A percentile compares a stretch with the other conserved stretches of the same genome.
Conservation (phyloP, 495 filamentous ascomycete genomes). For the Margaritispora aquatica region DNA sequence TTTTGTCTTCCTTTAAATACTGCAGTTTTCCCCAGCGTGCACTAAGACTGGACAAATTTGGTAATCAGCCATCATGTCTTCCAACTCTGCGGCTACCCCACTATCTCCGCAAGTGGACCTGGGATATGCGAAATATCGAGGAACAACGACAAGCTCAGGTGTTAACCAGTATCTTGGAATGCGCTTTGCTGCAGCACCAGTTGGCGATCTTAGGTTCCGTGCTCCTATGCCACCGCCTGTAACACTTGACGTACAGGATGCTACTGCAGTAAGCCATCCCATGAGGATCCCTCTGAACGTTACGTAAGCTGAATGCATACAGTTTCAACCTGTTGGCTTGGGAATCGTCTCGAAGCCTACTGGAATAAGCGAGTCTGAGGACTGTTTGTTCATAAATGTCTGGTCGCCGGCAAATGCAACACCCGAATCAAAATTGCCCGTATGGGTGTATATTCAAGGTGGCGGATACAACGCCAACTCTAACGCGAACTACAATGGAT, state of each 20-base stretch:
- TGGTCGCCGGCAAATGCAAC: constrained; percentile 47
- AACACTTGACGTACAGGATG: constrained; percentile 3
- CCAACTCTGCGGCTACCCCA: neutral
- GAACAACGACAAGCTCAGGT: constrained; percentile 22
- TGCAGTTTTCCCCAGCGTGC: too few species aligned
- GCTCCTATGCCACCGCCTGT: constrained; percentile 30
- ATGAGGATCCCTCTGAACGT: too few species aligned
- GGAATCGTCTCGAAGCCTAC: constrained; percentile 24
- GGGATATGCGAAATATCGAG: constrained; percentile 37
- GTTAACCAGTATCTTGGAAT: constrained; percentile 39
- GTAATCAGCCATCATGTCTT: neutral
- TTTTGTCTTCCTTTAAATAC: too few species aligned
- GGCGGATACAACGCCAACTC: constrained; percentile 63
- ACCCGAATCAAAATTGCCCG: constrained; percentile 37
- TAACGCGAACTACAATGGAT: constrained; percentile 64
- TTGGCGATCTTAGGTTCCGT: constrained; percentile 44
- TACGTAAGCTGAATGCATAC: neutral
- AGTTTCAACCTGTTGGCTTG: constrained; percentile 16
- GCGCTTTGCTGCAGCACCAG: constrained; percentile 50
- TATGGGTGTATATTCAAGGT: constrained; percentile 71
- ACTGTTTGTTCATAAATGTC: constrained; percentile 71
- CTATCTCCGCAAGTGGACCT: constrained; percentile 27
- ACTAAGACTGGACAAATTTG: neutral
- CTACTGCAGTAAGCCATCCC: constrained; percentile 8
- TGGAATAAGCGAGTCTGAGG: constrained; percentile 43